Conservation (phyloP, 495 filamentous ascomycete species). For the Tetracladium setigerum region DNA sequence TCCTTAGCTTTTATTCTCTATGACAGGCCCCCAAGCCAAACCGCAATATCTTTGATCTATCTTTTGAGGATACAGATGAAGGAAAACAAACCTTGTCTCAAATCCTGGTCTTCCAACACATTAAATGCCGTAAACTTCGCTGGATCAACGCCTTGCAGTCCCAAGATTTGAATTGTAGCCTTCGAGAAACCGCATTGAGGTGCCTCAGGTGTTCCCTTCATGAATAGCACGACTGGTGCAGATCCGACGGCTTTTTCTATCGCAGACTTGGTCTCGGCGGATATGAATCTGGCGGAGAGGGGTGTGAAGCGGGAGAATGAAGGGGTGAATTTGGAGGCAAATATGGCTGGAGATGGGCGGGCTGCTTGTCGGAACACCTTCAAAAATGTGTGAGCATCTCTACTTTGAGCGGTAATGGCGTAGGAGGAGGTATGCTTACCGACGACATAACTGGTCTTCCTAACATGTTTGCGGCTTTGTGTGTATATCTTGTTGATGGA, state of each 20-base stretch:
- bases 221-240: conserved; percentile 91
- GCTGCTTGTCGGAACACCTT: conserved; percentile 29
- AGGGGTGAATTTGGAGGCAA: conserved; percentile 13
- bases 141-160: conserved; percentile 93
- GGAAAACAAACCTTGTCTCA: conserved; percentile 64
- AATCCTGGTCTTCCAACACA: conserved; percentile 82
- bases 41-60: neutral
- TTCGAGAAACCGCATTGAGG: conserved; percentile 98
- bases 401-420: neutral
- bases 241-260: conserved; percentile 83
- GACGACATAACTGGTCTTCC: conserved; percentile 26
- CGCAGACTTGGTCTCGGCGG: conserved; percentile 63
- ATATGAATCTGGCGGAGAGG: conserved; percentile 40
- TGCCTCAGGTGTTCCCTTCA: conserved; percentile 95
- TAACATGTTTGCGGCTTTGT: conserved; percentile 12
- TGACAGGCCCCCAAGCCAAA: neutral
- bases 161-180: conserved; percentile 89
- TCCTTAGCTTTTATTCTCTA: conserved; percentile 4
- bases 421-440: conserved; percentile 6
- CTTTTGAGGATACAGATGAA: neutral
- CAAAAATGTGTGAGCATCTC: neutral
- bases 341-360: conserved; percentile 24
- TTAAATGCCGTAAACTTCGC: conserved; percentile 95
- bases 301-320: conserved; percentile 10
- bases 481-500: neutral